Evolutionary conservation across 2,329 filamentous ascomycete species (phyloP).

Genomic region (Diaporthe sp.): DNA sequence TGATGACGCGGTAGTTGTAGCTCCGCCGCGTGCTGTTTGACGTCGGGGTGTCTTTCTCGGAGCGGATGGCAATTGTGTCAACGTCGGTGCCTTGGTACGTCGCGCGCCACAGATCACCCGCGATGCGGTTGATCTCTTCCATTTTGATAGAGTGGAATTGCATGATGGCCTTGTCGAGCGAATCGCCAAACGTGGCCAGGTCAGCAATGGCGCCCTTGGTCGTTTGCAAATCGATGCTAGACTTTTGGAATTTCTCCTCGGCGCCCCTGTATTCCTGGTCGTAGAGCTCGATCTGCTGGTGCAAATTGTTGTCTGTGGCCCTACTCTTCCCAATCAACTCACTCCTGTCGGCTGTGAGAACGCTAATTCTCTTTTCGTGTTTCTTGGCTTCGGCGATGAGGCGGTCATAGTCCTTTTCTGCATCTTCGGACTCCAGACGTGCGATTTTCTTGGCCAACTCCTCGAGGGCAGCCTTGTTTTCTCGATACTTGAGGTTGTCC

Average conservation of each 20-base stretch:
- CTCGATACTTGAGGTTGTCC: slow-evolving; percentile 90
- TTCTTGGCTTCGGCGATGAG: slow-evolving; percentile 78
- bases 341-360: slow-evolving; percentile 79
- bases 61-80: slow-evolving; percentile 94
- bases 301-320: slow-evolving; percentile 86
- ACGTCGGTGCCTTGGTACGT: slow-evolving; percentile 98
- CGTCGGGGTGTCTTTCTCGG: slow-evolving; percentile 80
- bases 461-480: slow-evolving; percentile 77
- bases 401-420: slow-evolving; percentile 83
- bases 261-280: slow-evolving; percentile 90
- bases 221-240: slow-evolving; percentile 90
- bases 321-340: slow-evolving; percentile 83
- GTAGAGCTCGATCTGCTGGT: slow-evolving; percentile 81
- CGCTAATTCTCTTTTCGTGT: slow-evolving; percentile 77
- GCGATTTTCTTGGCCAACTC: slow-evolving; percentile 77
- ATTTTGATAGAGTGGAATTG: slow-evolving; percentile 96
- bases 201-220: slow-evolving; percentile 95
- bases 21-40: slow-evolving; percentile 74
- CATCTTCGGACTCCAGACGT: slow-evolving; percentile 82
- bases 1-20: slow-evolving; percentile 98
- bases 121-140: slow-evolving; percentile 96
- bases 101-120: slow-evolving; percentile 95
- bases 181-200: slow-evolving; percentile 82
- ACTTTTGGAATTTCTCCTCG: slow-evolving; percentile 83
- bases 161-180: slow-evolving; percentile 97